Conservation (phyloP, 1,284 basidiomycete genomes). For the Melampsora abietis-canadensis region DNA sequence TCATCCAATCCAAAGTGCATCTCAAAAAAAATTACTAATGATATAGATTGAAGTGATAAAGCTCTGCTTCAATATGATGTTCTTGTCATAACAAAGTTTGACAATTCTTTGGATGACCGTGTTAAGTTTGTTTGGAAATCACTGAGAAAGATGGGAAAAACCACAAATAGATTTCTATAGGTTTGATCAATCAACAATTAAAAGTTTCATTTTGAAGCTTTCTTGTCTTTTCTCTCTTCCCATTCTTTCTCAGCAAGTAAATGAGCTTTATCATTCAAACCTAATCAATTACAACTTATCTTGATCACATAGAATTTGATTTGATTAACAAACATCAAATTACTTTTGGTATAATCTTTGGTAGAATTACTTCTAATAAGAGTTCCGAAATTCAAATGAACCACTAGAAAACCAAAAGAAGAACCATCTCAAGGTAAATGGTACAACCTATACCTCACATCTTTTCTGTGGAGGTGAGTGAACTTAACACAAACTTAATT, state of each 20-base stretch:
- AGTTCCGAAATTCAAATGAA: slow-evolving; percentile 96
- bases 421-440: neutral
- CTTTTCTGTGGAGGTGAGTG: neutral
- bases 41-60: too few relatives aligned
- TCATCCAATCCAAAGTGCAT: too few relatives aligned
- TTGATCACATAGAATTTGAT: slow-evolving; percentile 86
- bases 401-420: slow-evolving; percentile 59
- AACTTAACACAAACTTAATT: slow-evolving; percentile 53
- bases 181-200: too few relatives aligned
- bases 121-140: too few relatives aligned
- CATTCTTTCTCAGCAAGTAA: slow-evolving; percentile 35
- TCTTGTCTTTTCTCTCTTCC: slow-evolving; percentile 63
- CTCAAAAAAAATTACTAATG: too few relatives aligned
- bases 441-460: neutral
- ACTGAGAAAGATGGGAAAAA: too few relatives aligned
- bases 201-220: slow-evolving; percentile 53
- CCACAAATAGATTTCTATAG: too few relatives aligned
- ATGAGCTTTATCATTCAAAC: slow-evolving; percentile 86
- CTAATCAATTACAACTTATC: slow-evolving; percentile 87
- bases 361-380: slow-evolving; percentile 77
- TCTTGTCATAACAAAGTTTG: too few relatives aligned
- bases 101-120: too few relatives aligned
- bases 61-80: too few relatives aligned
- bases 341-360: slow-evolving; percentile 83
- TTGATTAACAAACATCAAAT: slow-evolving; percentile 78